Evolutionary conservation across 1,284 basidiomycete species (phyloP), one percentile per base, ranked within the genome.

Genomic region (Hymenochaete sp.): DNA sequence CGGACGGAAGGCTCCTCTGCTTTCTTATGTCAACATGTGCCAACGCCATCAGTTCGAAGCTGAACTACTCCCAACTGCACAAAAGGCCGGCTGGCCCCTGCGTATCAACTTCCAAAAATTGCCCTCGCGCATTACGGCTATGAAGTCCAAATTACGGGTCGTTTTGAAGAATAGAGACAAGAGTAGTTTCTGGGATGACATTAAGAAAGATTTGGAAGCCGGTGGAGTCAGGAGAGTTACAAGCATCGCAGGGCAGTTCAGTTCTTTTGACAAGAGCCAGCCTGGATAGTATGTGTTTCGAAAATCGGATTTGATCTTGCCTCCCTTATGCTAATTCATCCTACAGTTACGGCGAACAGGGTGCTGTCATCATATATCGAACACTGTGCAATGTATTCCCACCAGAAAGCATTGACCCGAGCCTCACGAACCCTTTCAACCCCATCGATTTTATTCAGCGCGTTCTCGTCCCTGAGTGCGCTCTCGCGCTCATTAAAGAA

Each of bases 261-360:
- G 74, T 21, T 82, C 66, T 53, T 89, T 89, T 55, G 73, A 84
- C 54, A 83, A 77, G 62, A 74, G 75, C 1, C 83, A 86, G 53
- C 82, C 85, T 29, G 85, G 86, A 66, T 89, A 89, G 86, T 89
- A 57, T 66, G 85, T 66, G 11, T 36, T n/a, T 27, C 41, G 14
- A 31, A 31, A 31, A 10, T 31, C 28, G 28, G 9, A 31, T 31
- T 10, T 5, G 48, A 22, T 36, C 19, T n/a, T 45, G 38, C 8
- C 35, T n/a, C 28, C 10, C 19, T 42, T 42, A 35, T 38, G 31
- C 24, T 16, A 13, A 32, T 39, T 35, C 14, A 49, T 36, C 32
- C n/a, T 47, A 3, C 49, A 89, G 85, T 57, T 89, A 89, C 53
- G 85, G 86, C 38, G 86, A 89, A 62, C 68, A 79, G 35, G 86